Conservation (phyloP, 371 early-diverging fungal species). For the Vavraia culicis region DNA sequence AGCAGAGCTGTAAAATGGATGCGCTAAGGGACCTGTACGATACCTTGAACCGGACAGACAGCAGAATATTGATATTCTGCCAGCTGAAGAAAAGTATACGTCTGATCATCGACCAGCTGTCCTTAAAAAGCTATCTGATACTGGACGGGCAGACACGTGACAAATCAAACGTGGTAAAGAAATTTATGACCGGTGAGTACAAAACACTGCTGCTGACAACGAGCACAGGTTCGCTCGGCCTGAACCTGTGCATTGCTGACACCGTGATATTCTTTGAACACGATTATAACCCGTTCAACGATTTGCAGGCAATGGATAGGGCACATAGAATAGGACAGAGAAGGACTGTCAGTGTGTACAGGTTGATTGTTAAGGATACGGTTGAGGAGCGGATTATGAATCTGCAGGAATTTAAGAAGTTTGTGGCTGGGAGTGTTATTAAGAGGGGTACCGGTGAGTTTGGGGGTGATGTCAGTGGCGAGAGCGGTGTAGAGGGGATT, state of each 20-base stretch:
- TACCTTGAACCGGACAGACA: constrained; percentile 47
- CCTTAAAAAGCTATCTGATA: constrained; percentile 55
- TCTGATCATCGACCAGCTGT: constrained; percentile 71
- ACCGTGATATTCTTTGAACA: constrained; percentile 98
- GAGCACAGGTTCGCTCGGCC: constrained; percentile 84
- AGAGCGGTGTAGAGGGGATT: constrained; percentile 33
- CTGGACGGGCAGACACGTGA: constrained; percentile 62
- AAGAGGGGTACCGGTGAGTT: constrained; percentile 67
- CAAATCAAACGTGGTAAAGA: constrained; percentile 65
- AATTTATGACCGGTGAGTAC: constrained; percentile 80
- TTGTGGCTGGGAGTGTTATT: constrained; percentile 81
- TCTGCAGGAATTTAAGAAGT: constrained; percentile 88
- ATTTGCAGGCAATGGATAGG: constrained; percentile 87
- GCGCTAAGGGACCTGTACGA: constrained; percentile 73
- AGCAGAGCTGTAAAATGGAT: constrained; percentile 49
- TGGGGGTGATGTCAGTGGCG: no score
- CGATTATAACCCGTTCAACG: constrained; percentile 99
- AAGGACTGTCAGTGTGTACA: constrained; percentile 76
- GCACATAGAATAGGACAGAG: constrained; percentile 87
- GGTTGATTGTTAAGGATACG: constrained; percentile 64
- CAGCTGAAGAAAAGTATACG: constrained; percentile 85
- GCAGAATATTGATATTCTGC: constrained; percentile 82
- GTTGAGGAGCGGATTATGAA: constrained; percentile 83
- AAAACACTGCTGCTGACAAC: constrained; percentile 85
- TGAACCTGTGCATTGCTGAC: constrained; percentile 92